These are phyloP conservation scores for Solanum corneliomulleri DNA, from an alignment of 257 asterid genomes.

Conservation along the genomic window DNA sequence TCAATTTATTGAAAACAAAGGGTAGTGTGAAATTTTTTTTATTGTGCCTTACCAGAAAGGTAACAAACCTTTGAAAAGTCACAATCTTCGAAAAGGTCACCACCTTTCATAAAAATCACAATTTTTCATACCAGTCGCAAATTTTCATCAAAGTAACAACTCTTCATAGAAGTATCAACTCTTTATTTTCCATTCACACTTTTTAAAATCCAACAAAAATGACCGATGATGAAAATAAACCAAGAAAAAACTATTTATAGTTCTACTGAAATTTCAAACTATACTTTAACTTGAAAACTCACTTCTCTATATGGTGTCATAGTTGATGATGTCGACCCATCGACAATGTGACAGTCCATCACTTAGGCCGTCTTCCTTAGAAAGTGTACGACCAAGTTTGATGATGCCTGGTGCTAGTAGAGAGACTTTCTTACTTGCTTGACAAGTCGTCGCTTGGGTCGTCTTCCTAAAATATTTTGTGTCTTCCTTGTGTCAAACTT, in stretches of 20 bases:
- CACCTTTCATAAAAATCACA: too few species aligned
- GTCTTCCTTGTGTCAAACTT: not conserved
- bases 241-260: not conserved
- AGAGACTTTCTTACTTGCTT: not conserved
- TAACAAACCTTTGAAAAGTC: too few species aligned
- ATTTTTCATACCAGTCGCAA: too few species aligned
- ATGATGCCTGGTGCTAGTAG: not conserved
- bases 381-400: too few species aligned
- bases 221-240: not conserved
- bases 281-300: not conserved
- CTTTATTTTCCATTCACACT: too few species aligned
- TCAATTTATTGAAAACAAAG: too few species aligned
- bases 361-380: not conserved
- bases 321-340: not conserved
- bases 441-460: not conserved
- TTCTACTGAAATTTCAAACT: not conserved
- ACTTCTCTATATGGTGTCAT: not conserved
- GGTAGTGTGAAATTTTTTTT: too few species aligned
- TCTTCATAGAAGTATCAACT: too few species aligned
- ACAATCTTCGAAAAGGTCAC: too few species aligned
- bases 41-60: too few species aligned
- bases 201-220: too few species aligned
- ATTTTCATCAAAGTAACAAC: too few species aligned
- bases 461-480: not conserved
- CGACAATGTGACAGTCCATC: not conserved